Evolutionary conservation across 192 early-diverging fungal species (phyloP).

Genomic region (Coemansia sp.): DNA sequence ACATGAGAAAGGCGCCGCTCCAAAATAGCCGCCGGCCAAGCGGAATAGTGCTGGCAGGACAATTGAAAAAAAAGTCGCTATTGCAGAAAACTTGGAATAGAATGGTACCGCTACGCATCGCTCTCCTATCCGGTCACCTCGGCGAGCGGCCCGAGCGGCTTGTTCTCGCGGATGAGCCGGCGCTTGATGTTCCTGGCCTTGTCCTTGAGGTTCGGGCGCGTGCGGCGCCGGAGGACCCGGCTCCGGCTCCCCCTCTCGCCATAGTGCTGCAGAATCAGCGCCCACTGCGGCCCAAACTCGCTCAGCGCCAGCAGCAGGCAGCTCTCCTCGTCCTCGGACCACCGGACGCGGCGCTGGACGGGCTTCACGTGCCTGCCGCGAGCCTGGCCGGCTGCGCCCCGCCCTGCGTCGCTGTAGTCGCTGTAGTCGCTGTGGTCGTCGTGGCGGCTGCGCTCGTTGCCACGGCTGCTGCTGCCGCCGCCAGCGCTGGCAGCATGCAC

Average conservation of each 20-base stretch:
- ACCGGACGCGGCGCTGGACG: constrained; percentile 13
- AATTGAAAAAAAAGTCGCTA: too few relatives aligned
- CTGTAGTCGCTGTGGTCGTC: not conserved
- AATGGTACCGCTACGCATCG: too few relatives aligned
- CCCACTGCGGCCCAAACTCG: constrained; percentile 29
- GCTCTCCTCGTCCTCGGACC: constrained; percentile 36
- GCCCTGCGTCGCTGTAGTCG: not conserved
- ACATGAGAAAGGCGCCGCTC: too few relatives aligned
- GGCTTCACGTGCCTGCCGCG: not conserved
- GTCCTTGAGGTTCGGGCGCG: constrained; percentile 48
- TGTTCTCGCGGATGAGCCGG: constrained; percentile 37
- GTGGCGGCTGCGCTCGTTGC: not conserved
- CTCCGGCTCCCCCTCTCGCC: constrained; percentile 24
- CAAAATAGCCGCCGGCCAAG: too few relatives aligned
- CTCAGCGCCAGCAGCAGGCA: constrained; percentile 39
- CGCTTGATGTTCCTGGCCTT: constrained; percentile 56
- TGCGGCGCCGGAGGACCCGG: constrained; percentile 34
- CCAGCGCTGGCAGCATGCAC: constrained; percentile 1
- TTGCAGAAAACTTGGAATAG: too few relatives aligned
- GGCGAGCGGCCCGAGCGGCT: constrained; percentile 34
- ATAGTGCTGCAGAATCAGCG: constrained; percentile 31
- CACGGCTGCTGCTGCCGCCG: not conserved
- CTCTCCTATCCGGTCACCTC: constrained; percentile 15
- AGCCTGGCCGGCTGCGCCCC: not conserved
- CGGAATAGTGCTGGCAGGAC: too few relatives aligned